Evolutionary conservation across 345 rosid genomes (phyloP), one percentile per base, ranked within the genome.

Genomic region (Viola odorata): DNA sequence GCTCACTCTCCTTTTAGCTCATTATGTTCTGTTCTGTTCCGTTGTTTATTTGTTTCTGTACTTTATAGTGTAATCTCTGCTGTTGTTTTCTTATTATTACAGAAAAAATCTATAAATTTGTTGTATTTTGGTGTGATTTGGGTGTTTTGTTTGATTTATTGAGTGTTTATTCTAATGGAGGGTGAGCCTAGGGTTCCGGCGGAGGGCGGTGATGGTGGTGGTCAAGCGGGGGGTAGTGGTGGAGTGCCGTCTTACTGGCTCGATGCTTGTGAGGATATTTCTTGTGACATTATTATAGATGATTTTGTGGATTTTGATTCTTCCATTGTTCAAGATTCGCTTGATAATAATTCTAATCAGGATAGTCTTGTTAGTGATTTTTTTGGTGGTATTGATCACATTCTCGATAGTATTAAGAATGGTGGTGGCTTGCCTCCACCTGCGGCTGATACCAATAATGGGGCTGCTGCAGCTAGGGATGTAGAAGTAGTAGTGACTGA

Each of bases 221-320:
- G 75, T n/a, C n/a, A n/a, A n/a, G n/a, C n/a, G n/a, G n/a, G n/a
- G n/a, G n/a, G n/a, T n/a, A n/a, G n/a, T n/a, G n/a, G n/a, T n/a
- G n/a, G n/a, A n/a, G n/a, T n/a, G 59, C 74, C 85, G 13, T 92
- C 99, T 13, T 94, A 94, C 80, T 94, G 99, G 99, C 73, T 94
- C 40, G 97, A 90, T 75, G 96, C 96, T 32, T 86, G 91, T 37
- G 99, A 90, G 71, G 97, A 88, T 68, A 74, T 85, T 45, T 64
- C 91, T 4, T 81, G 86, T 72, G 95, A 91, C 63, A 68, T 85
- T 37, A 68, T 85, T 37, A 76, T 86, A 17, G 85, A 68, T 50
- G 88, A 87, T 58, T 79, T 91, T 59, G 82, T 84, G 16, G 81
- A 80, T 77, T 84, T 83, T 61, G 91, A 82, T 72, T 65, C 78